phyloP scores from a whole-genome alignment of 2,329 filamentous ascomycete genomes.

The Neonectria punicea region DNA sequence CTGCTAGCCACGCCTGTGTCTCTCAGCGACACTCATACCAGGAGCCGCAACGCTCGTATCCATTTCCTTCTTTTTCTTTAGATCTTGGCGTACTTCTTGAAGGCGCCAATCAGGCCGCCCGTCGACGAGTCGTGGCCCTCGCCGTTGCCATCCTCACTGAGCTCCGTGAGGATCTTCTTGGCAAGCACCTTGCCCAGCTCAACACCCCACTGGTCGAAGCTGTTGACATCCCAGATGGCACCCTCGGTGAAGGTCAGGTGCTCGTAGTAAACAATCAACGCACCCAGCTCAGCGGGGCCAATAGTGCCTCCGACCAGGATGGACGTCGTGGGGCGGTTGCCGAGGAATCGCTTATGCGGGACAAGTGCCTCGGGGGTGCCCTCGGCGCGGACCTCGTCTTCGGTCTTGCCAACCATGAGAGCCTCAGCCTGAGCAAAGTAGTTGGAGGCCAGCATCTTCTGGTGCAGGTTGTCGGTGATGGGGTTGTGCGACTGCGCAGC shows the following conservation, averaged over 20 bases:
- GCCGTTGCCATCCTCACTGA: conserved; percentile 80
- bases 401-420: conserved; percentile 89
- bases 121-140: conserved; percentile 87
- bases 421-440: conserved; percentile 91
- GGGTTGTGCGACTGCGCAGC: conserved; percentile 98
- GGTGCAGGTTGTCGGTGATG: conserved; percentile 89
- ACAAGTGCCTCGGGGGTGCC: conserved; percentile 79
- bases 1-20: not conserved
- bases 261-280: conserved; percentile 98
- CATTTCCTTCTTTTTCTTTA: conserved; percentile 47
- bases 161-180: conserved; percentile 88
- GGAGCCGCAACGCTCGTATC: conserved; percentile 11
- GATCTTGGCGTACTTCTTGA: conserved; percentile 77
- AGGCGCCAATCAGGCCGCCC: conserved; percentile 87
- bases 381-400: conserved; percentile 81
- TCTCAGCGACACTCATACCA: not conserved
- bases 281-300: conserved; percentile 91
- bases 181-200: conserved; percentile 96
- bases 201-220: conserved; percentile 99
- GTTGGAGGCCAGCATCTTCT: conserved; percentile 94
- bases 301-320: conserved; percentile 92
- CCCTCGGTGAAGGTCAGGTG: conserved; percentile 98
- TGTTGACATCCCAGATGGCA: conserved; percentile 99
- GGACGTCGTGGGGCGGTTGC: conserved; percentile 95
- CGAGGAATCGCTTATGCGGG: conserved; percentile 99